Percentiles rank a stretch among this genome's conserved stretches.
phyloP scores from a whole-genome alignment of 2,329 filamentous ascomycete species.

The Aureobasidium mangrovei region DNA sequence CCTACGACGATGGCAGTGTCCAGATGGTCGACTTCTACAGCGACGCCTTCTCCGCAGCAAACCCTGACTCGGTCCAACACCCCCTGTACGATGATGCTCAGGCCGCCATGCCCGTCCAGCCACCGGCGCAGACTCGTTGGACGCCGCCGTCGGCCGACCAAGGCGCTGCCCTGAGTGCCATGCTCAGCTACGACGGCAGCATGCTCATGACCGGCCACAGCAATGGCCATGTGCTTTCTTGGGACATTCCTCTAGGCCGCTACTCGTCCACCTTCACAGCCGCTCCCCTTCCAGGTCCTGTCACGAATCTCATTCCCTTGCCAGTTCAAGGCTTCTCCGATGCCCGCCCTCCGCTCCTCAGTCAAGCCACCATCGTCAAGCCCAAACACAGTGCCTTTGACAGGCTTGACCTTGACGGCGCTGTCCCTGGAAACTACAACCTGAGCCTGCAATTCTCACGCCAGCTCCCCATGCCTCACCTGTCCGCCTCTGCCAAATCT shows the following conservation, averaged over 20 bases:
- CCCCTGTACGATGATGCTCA: constrained; percentile 45
- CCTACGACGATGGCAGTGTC: constrained; percentile 70
- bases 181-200: constrained; percentile 74
- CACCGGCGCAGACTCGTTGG: constrained; percentile 29
- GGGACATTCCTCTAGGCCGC: constrained; percentile 66
- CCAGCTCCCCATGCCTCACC: constrained; percentile 21
- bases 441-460: constrained; percentile 55
- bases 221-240: constrained; percentile 67
- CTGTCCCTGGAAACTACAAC: constrained; percentile 50
- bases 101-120: constrained; percentile 44
- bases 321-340: constrained; percentile 46
- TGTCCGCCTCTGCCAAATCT: constrained; percentile 25
- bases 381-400: constrained; percentile 58
- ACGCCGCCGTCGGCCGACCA: constrained; percentile 39
- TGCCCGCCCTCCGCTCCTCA: constrained; percentile 14
- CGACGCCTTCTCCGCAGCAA: constrained; percentile 32
- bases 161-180: constrained; percentile 59
- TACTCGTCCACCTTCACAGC: constrained; percentile 53
- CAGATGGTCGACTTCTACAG: constrained; percentile 67
- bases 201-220: constrained; percentile 71
- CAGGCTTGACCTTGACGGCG: constrained; percentile 23
- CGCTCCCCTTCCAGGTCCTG: constrained; percentile 65
- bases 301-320: constrained; percentile 73
- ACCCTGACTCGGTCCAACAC: constrained; percentile 26
- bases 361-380: constrained; percentile 56